Conservation (phyloP, 2,329 filamentous ascomycete species). For the Hypocrella siamensis region DNA sequence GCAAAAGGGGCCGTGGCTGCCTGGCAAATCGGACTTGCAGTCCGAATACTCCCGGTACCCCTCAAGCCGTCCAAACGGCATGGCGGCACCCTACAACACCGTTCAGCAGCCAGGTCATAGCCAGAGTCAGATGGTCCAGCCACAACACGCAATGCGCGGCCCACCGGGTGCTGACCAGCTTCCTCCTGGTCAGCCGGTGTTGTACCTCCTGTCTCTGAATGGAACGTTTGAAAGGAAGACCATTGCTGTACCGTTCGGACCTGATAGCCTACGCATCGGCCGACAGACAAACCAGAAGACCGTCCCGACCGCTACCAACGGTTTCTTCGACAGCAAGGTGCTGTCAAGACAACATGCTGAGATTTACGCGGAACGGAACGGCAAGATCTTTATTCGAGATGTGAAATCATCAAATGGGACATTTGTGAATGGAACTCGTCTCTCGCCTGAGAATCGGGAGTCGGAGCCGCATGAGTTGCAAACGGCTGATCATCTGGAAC, state of each 20-base stretch:
- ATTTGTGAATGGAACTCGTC: slow-evolving; percentile 81
- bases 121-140: slow-evolving; percentile 24
- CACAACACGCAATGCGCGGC: slow-evolving; percentile 34
- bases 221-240: slow-evolving; percentile 96
- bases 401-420: slow-evolving; percentile 98
- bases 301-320: slow-evolving; percentile 76
- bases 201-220: slow-evolving; percentile 81
- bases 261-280: slow-evolving; percentile 89
- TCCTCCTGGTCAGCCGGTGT: slow-evolving; percentile 54
- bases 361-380: slow-evolving; percentile 72
- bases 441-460: slow-evolving; percentile 90
- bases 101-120: slow-evolving; percentile 15
- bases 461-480: slow-evolving; percentile 90
- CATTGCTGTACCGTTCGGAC: slow-evolving; percentile 80
- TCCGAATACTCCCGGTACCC: slow-evolving; percentile 30
- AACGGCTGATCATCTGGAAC: slow-evolving; percentile 79
- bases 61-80: slow-evolving; percentile 27
- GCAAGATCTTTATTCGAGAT: slow-evolving; percentile 91
- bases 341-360: slow-evolving; percentile 92
- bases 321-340: slow-evolving; percentile 96
- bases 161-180: slow-evolving; percentile 44
- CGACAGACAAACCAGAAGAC: slow-evolving; percentile 97
- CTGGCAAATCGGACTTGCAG: slow-evolving; percentile 29
- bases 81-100: slow-evolving; percentile 16
- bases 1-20: slow-evolving; percentile 33